A percentile compares a stretch with the other conserved stretches of the same genome.
These are phyloP conservation scores for Auricularia sp. DNA, from an alignment of 768 basidiomycete genomes.

Conservation along the genomic window DNA sequence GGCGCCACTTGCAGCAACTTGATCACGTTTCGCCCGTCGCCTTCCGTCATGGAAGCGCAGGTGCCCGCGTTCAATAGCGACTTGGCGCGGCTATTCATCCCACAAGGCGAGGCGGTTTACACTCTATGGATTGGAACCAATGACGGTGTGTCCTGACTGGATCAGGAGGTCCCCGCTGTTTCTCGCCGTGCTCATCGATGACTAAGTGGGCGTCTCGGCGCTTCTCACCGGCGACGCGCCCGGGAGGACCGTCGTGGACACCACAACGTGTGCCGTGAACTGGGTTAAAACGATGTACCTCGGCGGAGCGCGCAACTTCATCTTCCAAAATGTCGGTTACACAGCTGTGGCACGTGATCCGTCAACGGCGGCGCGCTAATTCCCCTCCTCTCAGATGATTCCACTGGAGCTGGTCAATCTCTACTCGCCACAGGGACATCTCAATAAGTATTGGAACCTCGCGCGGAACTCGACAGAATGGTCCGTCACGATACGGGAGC, in stretches of 20 bases:
- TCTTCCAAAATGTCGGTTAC: slow-evolving; percentile 42
- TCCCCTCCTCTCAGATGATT: slow-evolving; percentile 33
- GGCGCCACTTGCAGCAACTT: slow-evolving; percentile 5
- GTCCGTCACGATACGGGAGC: slow-evolving; percentile 41
- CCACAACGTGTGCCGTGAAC: slow-evolving; percentile 47
- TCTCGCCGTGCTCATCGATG: neutral
- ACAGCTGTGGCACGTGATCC: neutral
- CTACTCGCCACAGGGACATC: slow-evolving; percentile 38
- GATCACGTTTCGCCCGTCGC: slow-evolving; percentile 25
- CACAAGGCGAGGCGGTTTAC: slow-evolving; percentile 42
- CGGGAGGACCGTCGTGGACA: slow-evolving; percentile 46
- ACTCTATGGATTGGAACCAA: slow-evolving; percentile 58
- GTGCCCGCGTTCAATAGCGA: slow-evolving; percentile 28
- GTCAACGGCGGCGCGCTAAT: neutral
- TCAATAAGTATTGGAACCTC: slow-evolving; percentile 38
- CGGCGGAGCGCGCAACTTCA: slow-evolving; percentile 52
- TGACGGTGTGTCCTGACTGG: slow-evolving; percentile 23
- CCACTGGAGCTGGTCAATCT: slow-evolving; percentile 40
- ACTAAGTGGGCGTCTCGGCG: slow-evolving; percentile 34
- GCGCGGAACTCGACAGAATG: slow-evolving; percentile 47
- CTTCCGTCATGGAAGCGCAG: slow-evolving; percentile 47
- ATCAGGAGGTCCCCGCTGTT: neutral
- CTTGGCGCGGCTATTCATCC: slow-evolving; percentile 28
- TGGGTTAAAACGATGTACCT: slow-evolving; percentile 49
- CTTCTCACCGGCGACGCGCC: slow-evolving; percentile 38